These are phyloP conservation scores for Globisporangium canariense DNA, from an alignment of 352 stramenopile species.

Conservation along the genomic window DNA sequence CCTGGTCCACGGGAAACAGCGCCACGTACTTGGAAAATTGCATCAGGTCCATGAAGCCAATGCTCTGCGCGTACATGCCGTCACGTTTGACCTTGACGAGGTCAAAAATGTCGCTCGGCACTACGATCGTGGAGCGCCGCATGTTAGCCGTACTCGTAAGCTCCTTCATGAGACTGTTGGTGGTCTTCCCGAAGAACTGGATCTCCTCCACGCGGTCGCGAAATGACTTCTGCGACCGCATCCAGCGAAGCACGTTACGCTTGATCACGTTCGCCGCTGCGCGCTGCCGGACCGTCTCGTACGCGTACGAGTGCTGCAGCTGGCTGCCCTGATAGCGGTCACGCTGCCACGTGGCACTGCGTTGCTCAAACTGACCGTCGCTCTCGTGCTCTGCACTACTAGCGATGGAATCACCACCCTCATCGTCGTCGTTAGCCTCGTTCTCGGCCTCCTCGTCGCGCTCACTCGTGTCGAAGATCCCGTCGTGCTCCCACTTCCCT, in stretches of 20 bases:
- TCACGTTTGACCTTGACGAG: conserved; percentile 29
- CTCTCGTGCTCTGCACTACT: neutral
- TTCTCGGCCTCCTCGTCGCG: conserved; percentile 31
- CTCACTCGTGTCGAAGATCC: conserved; percentile 39
- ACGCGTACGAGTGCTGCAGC: conserved; percentile 45
- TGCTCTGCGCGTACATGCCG: conserved; percentile 24
- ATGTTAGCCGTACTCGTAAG: conserved; percentile 23
- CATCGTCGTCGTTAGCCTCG: conserved; percentile 23
- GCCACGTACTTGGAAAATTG: conserved; percentile 68
- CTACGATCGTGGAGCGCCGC: conserved; percentile 1
- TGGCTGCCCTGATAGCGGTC: conserved; percentile 10
- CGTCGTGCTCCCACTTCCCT: conserved; percentile 48
- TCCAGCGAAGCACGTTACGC: conserved; percentile 50
- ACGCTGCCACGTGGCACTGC: conserved; percentile 4
- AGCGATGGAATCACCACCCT: neutral
- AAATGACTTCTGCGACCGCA: conserved; percentile 45
- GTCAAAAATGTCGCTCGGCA: conserved; percentile 37
- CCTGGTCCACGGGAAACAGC: conserved; percentile 64
- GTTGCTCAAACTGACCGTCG: neutral
- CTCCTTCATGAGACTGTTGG: conserved; percentile 44
- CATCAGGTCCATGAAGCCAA: conserved; percentile 57
- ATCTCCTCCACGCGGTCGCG: conserved; percentile 57
- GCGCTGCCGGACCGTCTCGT: conserved; percentile 52
- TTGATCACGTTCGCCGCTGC: conserved; percentile 61
- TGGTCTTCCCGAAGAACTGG: conserved; percentile 58